Evolutionary conservation across 2,329 filamentous ascomycete species (phyloP), one percentile per base, ranked within the genome.

Genomic region (Curvularia verruculosa): DNA sequence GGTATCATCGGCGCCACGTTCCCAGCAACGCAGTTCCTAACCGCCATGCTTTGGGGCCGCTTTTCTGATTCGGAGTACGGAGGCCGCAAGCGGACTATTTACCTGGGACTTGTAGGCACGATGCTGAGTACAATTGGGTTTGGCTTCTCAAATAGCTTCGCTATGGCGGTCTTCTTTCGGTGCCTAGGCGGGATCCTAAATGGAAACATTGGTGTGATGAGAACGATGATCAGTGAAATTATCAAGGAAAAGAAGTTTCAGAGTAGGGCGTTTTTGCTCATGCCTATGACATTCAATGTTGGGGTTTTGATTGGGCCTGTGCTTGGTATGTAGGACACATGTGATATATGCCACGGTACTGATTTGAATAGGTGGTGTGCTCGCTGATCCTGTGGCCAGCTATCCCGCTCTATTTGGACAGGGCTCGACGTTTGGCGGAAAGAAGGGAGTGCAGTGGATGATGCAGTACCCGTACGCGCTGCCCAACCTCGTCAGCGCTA

Each of bases 1-100:
- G 92, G 92, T 37, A 78, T 96, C 2, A 80, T 96, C 23, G 87
- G 90, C 46, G 91, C 89, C 12, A 87, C 87, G 37, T 96, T 96
- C 71, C 93, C 90, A 0, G 89, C 87, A 0, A 88, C 89, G 0
- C 92, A 96, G 73, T 94, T 94, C 69, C 71, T 91, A 21, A 96
- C 91, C 1, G 91, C 91, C 2, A 87, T 96, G 74, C 75, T 91
- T 58, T 96, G 92, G 92, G 92, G 92, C 0, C 82, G 89, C 0
- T 77, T 92, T 3, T 84, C 85, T 1, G 85, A 88, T 67, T 86
- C 89, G 6, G 84, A 85, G 36, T 61, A 70, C 46, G 72, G 78
- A 15, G 92, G 92, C 0, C 84, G 92, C 47, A 96, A 96, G 76
- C 84, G 83, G 15, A 90, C 95, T 13, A 80, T 96, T 18, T 77